phyloP scores from a whole-genome alignment of 2,329 filamentous ascomycete genomes.

The Diaporthe caulivora region DNA sequence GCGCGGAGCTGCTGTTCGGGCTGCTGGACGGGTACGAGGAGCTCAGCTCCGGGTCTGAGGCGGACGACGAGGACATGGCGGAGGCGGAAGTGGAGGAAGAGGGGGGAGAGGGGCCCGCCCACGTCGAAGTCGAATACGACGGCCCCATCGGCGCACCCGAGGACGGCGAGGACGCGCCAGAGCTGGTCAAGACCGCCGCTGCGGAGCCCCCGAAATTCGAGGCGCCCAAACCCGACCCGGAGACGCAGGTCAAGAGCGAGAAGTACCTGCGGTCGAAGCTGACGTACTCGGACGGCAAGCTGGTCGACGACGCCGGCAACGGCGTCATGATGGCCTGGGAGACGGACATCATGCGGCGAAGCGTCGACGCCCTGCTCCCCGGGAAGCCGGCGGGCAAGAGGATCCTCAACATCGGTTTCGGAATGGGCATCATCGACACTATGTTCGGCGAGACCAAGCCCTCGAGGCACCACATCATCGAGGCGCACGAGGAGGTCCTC shows the following conservation, averaged over 20 bases:
- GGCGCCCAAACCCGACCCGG: constrained; percentile 50
- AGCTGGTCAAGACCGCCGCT: constrained; percentile 45
- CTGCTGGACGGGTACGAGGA: constrained; percentile 85
- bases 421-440: constrained; percentile 88
- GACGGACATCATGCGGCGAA: constrained; percentile 84
- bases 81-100: constrained; percentile 50
- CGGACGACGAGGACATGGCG: constrained; percentile 59
- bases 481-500: constrained; percentile 85
- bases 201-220: constrained; percentile 48
- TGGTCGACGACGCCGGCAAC: constrained; percentile 81
- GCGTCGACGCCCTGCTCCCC: constrained; percentile 74
- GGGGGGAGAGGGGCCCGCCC: constrained; percentile 44
- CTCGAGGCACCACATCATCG: constrained; percentile 83
- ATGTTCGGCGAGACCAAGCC: constrained; percentile 79
- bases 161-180: constrained; percentile 50
- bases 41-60: constrained; percentile 69
- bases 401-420: constrained; percentile 88
- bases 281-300: constrained; percentile 73
- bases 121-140: constrained; percentile 34
- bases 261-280: constrained; percentile 77
- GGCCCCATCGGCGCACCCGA: constrained; percentile 42
- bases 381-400: constrained; percentile 64
- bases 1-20: constrained; percentile 88
- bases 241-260: constrained; percentile 69
- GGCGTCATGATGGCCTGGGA: constrained; percentile 97